Evolutionary conservation across 164 flowering plant genomes (phyloP).

Genomic region (Euptelea pleiosperma): DNA sequence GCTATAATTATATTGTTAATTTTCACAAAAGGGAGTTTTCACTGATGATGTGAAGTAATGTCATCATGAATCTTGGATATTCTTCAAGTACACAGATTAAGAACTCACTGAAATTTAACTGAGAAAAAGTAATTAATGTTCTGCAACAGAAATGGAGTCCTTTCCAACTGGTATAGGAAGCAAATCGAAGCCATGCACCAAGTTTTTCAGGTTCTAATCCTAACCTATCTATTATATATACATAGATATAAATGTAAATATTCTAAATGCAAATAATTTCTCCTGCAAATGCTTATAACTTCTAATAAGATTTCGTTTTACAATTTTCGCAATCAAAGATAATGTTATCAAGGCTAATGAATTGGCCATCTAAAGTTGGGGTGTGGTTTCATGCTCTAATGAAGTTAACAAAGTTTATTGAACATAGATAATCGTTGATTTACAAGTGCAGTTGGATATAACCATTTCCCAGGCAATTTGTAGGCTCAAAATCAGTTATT

Average conservation of each 20-base stretch:
- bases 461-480: background rate
- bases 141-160: slow-evolving; percentile 83
- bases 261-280: slow-evolving; percentile 28
- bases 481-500: slow-evolving; percentile 4
- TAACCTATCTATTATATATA: slow-evolving; percentile 47
- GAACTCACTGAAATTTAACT: slow-evolving; percentile 39
- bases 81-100: slow-evolving; percentile 13
- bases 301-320: slow-evolving; percentile 14
- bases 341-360: slow-evolving; percentile 43
- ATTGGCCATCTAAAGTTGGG: slow-evolving; percentile 50
- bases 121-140: slow-evolving; percentile 62
- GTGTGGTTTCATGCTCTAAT: slow-evolving; percentile 51
- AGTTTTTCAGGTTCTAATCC: slow-evolving; percentile 96
- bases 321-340: slow-evolving; percentile 15
- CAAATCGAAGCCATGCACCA: slow-evolving; percentile 99
- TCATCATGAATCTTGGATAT: slow-evolving; percentile 2
- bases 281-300: slow-evolving; percentile 21
- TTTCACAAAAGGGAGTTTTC: background rate
- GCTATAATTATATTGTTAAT: no score
- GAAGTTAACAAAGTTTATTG: slow-evolving; percentile 35
- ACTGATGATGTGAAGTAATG: slow-evolving; percentile 1
- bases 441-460: slow-evolving; percentile 22
- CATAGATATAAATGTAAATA: slow-evolving; percentile 43
- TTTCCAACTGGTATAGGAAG: slow-evolving; percentile 89
- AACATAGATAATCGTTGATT: slow-evolving; percentile 36